Percentiles rank a stretch among this genome's conserved stretches.
These are phyloP conservation scores for Saturnispora besseyi DNA, from an alignment of 805 yeast genomes.

Conservation along the genomic window DNA sequence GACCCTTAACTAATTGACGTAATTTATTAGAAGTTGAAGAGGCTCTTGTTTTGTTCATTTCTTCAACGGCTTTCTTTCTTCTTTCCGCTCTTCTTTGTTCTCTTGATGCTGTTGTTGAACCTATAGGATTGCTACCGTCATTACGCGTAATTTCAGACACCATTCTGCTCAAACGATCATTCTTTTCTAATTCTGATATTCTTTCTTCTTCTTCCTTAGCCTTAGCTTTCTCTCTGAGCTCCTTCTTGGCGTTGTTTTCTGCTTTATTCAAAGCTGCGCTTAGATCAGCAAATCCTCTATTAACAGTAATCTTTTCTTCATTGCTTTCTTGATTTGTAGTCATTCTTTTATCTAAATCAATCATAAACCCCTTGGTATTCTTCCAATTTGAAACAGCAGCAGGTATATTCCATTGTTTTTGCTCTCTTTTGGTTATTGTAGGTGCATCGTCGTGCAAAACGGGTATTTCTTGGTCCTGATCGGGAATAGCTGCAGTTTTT, in stretches of 20 bases:
- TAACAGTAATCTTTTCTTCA: conserved; percentile 32
- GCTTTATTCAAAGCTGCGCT: conserved; percentile 68
- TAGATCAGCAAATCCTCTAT: conserved; percentile 49
- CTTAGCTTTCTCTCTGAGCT: conserved; percentile 41
- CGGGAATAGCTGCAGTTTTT: conserved; percentile 47
- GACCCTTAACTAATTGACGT: conserved; percentile 33
- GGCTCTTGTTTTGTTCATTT: conserved; percentile 31
- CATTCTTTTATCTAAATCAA: conserved; percentile 69
- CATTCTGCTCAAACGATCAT: conserved; percentile 39
- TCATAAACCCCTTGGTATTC: conserved; percentile 82
- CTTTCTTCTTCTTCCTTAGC: conserved; percentile 42
- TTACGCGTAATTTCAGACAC: conserved; percentile 36
- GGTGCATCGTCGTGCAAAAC: conserved; percentile 48
- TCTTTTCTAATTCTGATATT: conserved; percentile 31
- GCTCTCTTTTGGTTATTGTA: conserved; percentile 63
- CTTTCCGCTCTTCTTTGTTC: conserved; percentile 36
- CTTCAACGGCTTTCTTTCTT: conserved; percentile 38
- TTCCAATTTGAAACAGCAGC: conserved; percentile 93
- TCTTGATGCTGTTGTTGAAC: conserved; percentile 27
- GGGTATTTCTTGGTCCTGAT: conserved; percentile 52
- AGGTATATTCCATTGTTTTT: conserved; percentile 78
- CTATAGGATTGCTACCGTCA: conserved; percentile 12
- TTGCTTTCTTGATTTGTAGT: conserved; percentile 36
- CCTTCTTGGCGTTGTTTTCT: conserved; percentile 50
- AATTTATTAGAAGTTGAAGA: conserved; percentile 39